Evolutionary conservation across 2,329 filamentous ascomycete genomes (phyloP).

Genomic region (Trematosphaeria pertusa): DNA sequence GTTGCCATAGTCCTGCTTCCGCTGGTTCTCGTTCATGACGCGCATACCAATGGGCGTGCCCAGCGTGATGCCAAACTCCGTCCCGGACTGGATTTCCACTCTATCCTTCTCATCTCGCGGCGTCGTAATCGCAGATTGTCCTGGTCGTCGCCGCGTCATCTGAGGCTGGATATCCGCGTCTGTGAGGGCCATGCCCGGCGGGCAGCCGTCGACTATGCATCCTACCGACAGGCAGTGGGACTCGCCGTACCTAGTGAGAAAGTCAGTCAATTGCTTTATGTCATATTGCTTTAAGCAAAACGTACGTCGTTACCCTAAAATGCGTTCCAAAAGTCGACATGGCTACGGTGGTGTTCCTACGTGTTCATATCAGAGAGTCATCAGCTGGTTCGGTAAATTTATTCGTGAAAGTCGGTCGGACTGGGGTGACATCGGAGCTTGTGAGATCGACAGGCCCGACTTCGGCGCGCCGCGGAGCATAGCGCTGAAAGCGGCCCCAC

Average conservation of each 20-base stretch:
- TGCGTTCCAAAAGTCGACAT: slow-evolving; percentile 81
- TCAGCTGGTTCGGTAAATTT: slow-evolving; percentile 1
- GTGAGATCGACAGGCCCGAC: neutral
- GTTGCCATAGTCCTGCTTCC: slow-evolving; percentile 89
- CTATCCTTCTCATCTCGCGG: slow-evolving; percentile 91
- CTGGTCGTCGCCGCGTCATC: slow-evolving; percentile 87
- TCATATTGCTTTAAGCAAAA: slow-evolving; percentile 15
- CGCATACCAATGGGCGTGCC: slow-evolving; percentile 89
- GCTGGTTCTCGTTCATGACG: slow-evolving; percentile 90
- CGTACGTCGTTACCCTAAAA: slow-evolving; percentile 84
- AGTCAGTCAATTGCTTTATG: slow-evolving; percentile 21
- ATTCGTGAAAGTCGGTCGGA: slow-evolving; percentile 4
- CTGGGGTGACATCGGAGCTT: slow-evolving; percentile 1
- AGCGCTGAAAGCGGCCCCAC: too few relatives aligned
- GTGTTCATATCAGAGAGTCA: slow-evolving; percentile 8
- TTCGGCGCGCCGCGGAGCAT: slow-evolving; percentile 2
- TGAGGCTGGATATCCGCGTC: slow-evolving; percentile 93
- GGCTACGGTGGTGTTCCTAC: slow-evolving; percentile 5
- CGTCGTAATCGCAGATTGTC: slow-evolving; percentile 88
- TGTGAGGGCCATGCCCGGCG: slow-evolving; percentile 83
- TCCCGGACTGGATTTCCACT: slow-evolving; percentile 91
- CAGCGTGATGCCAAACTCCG: slow-evolving; percentile 86
- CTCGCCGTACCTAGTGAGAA: slow-evolving; percentile 70
- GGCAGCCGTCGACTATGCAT: slow-evolving; percentile 92
- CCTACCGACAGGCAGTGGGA: slow-evolving; percentile 93